phyloP scores from a whole-genome alignment of 2,329 filamentous ascomycete species.

The Rhexocercosporidium sp. region DNA sequence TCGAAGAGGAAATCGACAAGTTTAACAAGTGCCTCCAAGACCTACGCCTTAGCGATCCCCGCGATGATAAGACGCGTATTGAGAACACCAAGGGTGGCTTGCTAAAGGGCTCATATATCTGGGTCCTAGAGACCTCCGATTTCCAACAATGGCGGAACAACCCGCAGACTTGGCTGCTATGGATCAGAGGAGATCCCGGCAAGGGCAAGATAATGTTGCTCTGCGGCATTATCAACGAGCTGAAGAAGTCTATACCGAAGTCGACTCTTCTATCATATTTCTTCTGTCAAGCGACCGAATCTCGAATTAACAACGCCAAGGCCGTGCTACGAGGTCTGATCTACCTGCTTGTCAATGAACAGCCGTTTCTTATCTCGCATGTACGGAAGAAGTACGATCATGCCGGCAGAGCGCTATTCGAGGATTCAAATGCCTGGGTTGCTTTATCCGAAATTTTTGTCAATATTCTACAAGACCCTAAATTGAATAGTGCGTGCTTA shows the following conservation, averaged over 20 bases:
- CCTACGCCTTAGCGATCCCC: conserved; percentile 14
- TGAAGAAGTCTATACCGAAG: conserved; percentile 13
- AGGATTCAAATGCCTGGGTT: conserved; percentile 46
- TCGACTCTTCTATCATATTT: conserved; percentile 41
- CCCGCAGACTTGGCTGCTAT: conserved; percentile 15
- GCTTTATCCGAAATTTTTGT: conserved; percentile 46
- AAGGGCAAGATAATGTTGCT: too few species aligned
- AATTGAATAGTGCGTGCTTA: conserved; percentile 40
- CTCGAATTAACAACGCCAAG: conserved; percentile 45
- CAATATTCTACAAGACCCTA: conserved; percentile 46
- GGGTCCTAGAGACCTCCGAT: conserved; percentile 17
- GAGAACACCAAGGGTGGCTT: conserved; percentile 29
- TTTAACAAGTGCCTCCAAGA: conserved; percentile 33
- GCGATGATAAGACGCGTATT: too few species aligned
- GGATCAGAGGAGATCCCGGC: too few species aligned
- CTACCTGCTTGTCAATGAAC: conserved; percentile 46
- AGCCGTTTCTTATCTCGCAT: conserved; percentile 44
- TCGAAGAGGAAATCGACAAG: conserved; percentile 44
- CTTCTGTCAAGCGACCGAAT: conserved; percentile 51
- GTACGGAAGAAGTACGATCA: conserved; percentile 44
- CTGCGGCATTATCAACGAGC: conserved; percentile 15
- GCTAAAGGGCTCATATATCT: conserved; percentile 18
- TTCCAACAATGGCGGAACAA: conserved; percentile 21
- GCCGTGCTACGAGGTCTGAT: conserved; percentile 51
- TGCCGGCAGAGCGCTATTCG: conserved; percentile 45